A percentile compares a stretch with the other conserved stretches of the same genome.
These are phyloP conservation scores for Aciculosporium take DNA, from an alignment of 2,329 filamentous ascomycete species.

Conservation along the genomic window DNA sequence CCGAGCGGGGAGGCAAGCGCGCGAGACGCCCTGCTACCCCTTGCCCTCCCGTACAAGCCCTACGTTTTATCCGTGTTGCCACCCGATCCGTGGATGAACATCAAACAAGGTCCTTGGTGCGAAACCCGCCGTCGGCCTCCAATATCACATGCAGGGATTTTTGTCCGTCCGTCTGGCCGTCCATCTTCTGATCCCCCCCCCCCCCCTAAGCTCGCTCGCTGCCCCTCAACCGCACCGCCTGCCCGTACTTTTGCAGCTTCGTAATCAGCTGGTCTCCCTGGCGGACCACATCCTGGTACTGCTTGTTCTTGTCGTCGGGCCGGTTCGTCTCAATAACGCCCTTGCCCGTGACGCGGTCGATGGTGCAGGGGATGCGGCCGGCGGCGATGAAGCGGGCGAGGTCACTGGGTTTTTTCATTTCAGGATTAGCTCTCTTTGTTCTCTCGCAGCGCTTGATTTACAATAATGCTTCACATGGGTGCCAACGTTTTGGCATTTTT, in stretches of 20 bases:
- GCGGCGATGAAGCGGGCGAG: conserved; percentile 94
- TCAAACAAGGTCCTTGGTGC: too few species aligned
- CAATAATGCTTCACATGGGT: too few species aligned
- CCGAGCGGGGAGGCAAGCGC: too few species aligned
- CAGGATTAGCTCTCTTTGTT: too few species aligned
- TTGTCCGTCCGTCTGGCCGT: background rate
- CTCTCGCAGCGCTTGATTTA: too few species aligned
- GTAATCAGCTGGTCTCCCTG: conserved; percentile 97
- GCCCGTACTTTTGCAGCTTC: conserved; percentile 97
- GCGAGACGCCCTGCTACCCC: too few species aligned
- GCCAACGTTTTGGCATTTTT: background rate
- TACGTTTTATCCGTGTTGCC: too few species aligned
- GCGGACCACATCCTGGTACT: conserved; percentile 95
- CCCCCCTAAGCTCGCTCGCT: conserved; percentile 67
- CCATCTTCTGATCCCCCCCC: background rate
- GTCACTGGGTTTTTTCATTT: conserved; percentile 42
- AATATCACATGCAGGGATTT: too few species aligned
- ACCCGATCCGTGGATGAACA: too few species aligned
- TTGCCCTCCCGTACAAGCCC: too few species aligned
- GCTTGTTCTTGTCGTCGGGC: conserved; percentile 98
- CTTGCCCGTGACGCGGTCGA: conserved; percentile 90
- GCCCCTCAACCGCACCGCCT: conserved; percentile 83
- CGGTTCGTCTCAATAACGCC: conserved; percentile 97
- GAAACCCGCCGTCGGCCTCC: too few species aligned
- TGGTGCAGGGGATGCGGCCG: conserved; percentile 88